Evolutionary conservation across 345 rosid species (phyloP), one percentile per base, ranked within the genome.

Genomic region (Boechera divaricarpa): DNA sequence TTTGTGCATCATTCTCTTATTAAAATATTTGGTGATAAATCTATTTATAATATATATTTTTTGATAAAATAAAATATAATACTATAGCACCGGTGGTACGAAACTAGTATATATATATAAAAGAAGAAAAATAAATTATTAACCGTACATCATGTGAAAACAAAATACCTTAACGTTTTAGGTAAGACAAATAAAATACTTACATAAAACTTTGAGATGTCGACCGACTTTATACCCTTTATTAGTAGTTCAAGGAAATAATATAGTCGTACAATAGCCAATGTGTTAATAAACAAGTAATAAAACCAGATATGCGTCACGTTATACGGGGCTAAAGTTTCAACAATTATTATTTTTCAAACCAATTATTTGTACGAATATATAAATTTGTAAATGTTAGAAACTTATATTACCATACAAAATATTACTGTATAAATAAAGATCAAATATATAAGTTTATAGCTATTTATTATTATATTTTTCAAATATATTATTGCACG

Each of bases 161-260:
- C 32, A 45, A 74, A 61, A 28, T 4, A 62, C 35, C 11, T 31
- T 63, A 16, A 73, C 78, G 48, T 74, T 65, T 44, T 56, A 35
- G 59, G 49, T 39, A 49, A 59, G 73, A 58, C 54, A 67, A 63
- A 12, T 18, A 59, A n/a, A 36, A 49, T 45, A 56, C 24, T 24
- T 38, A 12, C 67, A 41, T 58, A 8, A 60, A 21, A 10, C 6
- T 39, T 41, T 15, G 69, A 68, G 74, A 68, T 21, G 52, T 68
- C 45, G 33, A 67, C 79, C 62, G 79, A 67, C 68, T 28, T 21
- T 21, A 64, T 10, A 48, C 28, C 24, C 58, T 36, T 16, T 52
- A 51, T n/a, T 51, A 51, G 28, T 11, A n/a, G 0, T 64, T 31
- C 36, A 5, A 12, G 13, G 5, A 60, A 57, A 59, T 11, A 39